Conservation (phyloP, 2,329 filamentous ascomycete species). For the Colletotrichum sp. region DNA sequence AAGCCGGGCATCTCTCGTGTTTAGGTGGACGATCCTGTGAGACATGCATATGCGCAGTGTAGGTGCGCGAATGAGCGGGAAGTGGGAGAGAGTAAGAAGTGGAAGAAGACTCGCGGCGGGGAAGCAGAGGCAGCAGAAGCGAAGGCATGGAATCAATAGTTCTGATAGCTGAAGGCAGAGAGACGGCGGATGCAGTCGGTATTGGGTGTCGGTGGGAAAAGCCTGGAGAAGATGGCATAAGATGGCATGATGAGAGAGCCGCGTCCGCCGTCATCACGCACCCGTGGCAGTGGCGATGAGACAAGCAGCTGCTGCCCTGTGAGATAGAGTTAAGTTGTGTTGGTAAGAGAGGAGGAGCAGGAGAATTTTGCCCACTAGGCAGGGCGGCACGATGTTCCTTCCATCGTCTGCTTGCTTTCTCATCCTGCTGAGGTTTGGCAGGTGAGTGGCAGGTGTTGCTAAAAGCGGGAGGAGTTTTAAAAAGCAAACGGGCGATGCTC, state of each 20-base stretch:
- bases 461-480: background rate
- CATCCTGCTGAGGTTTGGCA: background rate
- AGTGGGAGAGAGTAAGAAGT: background rate
- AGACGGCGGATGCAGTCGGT: background rate
- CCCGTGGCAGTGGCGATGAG: background rate
- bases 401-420: background rate
- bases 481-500: background rate
- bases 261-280: background rate
- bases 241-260: background rate
- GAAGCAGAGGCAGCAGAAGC: background rate
- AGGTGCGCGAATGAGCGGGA: background rate
- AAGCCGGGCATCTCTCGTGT: background rate
- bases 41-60: conserved; percentile 4
- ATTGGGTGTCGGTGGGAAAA: background rate
- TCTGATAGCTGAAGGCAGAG: background rate
- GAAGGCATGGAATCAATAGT: background rate
- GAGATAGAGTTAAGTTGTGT: background rate
- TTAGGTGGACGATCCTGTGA: background rate
- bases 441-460: background rate
- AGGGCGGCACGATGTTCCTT: background rate
- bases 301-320: background rate
- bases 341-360: background rate
- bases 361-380: background rate
- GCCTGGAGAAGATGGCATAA: background rate
- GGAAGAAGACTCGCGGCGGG: background rate